Percentiles rank a stretch among this genome's conserved stretches.
These are phyloP conservation scores for Terana coerulea DNA, from an alignment of 768 basidiomycete species.

Conservation along the genomic window DNA sequence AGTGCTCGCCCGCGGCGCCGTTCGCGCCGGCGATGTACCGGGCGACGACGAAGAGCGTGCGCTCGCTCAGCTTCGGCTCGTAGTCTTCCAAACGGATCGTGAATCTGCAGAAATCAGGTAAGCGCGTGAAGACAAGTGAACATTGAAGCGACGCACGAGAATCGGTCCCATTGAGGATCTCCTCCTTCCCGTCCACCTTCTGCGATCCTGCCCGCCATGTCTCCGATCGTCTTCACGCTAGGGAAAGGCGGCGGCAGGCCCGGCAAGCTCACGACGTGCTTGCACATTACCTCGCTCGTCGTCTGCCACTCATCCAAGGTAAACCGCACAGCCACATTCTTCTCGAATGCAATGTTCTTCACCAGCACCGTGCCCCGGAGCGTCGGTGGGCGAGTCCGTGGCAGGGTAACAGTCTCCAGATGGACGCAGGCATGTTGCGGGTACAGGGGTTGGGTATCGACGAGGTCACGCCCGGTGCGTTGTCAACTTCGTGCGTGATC, in stretches of 20 bases:
- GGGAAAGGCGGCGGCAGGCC: slow-evolving; percentile 30
- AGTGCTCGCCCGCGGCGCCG: slow-evolving; percentile 69
- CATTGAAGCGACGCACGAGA: slow-evolving; percentile 22
- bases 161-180: slow-evolving; percentile 28
- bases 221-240: slow-evolving; percentile 31
- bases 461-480: slow-evolving; percentile 35
- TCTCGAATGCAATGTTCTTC: slow-evolving; percentile 83
- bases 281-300: slow-evolving; percentile 75
- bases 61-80: slow-evolving; percentile 40
- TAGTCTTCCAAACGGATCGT: slow-evolving; percentile 71
- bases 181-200: slow-evolving; percentile 10
- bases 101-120: slow-evolving; percentile 32
- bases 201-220: slow-evolving; percentile 35
- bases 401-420: slow-evolving; percentile 37
- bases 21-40: slow-evolving; percentile 39
- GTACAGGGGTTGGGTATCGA: slow-evolving; percentile 30
- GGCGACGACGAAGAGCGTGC: slow-evolving; percentile 60
- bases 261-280: slow-evolving; percentile 40
- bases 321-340: slow-evolving; percentile 80
- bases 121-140: background rate
- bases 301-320: slow-evolving; percentile 96
- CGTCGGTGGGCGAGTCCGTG: slow-evolving; percentile 32
- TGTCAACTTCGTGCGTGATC: slow-evolving; percentile 25
- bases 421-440: slow-evolving; percentile 30
- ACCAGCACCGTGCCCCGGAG: slow-evolving; percentile 79